Evolutionary conservation across 1,284 basidiomycete species (phyloP).

Genomic region (Phylloporus gajari): DNA sequence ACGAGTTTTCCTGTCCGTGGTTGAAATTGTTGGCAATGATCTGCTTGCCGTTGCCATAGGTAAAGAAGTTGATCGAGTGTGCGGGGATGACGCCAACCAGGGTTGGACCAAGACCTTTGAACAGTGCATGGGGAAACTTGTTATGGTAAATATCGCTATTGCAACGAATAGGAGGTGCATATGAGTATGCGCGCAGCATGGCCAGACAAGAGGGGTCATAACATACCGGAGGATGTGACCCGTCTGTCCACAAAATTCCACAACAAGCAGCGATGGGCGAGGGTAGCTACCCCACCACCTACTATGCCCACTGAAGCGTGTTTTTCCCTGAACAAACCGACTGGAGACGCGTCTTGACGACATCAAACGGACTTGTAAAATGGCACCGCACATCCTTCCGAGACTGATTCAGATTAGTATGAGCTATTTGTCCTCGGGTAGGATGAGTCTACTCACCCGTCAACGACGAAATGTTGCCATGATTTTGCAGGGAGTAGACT

Average conservation of each 20-base stretch:
- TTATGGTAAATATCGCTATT: conserved; percentile 87
- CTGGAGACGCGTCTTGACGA: conserved; percentile 97
- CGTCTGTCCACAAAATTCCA: conserved; percentile 97
- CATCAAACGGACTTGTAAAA: conserved; percentile 97
- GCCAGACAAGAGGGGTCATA: neutral
- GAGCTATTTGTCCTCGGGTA: neutral
- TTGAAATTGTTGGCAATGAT: conserved; percentile 88
- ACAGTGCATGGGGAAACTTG: conserved; percentile 91
- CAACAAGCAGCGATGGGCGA: conserved; percentile 66
- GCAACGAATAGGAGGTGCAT: neutral
- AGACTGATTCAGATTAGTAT: conserved; percentile 63
- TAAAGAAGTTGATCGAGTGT: conserved; percentile 97
- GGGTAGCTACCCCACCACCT: conserved; percentile 53
- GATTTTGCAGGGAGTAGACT: conserved; percentile 75
- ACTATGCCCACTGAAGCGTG: conserved; percentile 57
- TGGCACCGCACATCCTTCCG: conserved; percentile 97
- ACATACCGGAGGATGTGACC: conserved; percentile 86
- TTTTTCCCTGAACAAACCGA: conserved; percentile 84
- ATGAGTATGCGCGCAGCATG: neutral
- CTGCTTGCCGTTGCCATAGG: conserved; percentile 97
- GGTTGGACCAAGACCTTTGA: conserved; percentile 95
- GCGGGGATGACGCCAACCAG: conserved; percentile 96
- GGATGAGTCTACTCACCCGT: conserved; percentile 72
- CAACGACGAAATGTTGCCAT: conserved; percentile 87
- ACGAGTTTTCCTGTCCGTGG: conserved; percentile 82